Conservation (phyloP, 257 asterid genomes). For the Solanum boliviense region DNA sequence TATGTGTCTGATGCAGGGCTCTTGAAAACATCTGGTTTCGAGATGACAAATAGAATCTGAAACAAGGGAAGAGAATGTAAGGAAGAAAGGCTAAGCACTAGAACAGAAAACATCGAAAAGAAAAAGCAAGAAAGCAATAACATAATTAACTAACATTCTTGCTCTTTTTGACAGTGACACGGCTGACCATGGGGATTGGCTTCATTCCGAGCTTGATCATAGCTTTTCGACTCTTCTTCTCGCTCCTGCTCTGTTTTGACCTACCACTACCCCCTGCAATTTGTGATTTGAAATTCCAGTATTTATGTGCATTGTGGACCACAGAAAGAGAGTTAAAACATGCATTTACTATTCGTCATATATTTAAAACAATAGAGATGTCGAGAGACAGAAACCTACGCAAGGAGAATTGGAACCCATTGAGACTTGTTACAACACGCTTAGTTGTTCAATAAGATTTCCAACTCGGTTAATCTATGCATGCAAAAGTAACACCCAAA, state of each 20-base stretch:
- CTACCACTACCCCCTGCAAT: conserved; percentile 22
- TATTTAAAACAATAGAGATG: not conserved
- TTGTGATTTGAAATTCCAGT: not conserved
- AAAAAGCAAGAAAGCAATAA: not conserved
- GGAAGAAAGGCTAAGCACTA: not conserved
- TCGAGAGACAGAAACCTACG: not conserved
- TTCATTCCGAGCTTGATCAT: conserved; percentile 65
- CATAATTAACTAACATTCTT: conserved; percentile 27
- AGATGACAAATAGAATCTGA: conserved; percentile 46
- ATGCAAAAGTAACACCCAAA: not conserved
- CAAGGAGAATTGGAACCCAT: not conserved
- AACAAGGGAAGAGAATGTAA: conserved; percentile 7
- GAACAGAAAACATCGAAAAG: not conserved
- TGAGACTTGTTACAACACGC: not conserved
- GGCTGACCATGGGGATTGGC: conserved; percentile 48
- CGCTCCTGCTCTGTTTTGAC: conserved; percentile 59
- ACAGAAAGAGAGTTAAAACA: not conserved
- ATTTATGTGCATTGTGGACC: not conserved
- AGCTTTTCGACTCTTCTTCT: conserved; percentile 66
- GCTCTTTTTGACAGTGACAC: conserved; percentile 64
- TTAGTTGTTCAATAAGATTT: not conserved
- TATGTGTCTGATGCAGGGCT: conserved; percentile 59
- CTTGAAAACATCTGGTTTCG: conserved; percentile 61
- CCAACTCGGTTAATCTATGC: not conserved
- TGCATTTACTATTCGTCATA: not conserved